phyloP scores from a whole-genome alignment of 2,329 filamentous ascomycete genomes.

The Cercospora sp. region DNA sequence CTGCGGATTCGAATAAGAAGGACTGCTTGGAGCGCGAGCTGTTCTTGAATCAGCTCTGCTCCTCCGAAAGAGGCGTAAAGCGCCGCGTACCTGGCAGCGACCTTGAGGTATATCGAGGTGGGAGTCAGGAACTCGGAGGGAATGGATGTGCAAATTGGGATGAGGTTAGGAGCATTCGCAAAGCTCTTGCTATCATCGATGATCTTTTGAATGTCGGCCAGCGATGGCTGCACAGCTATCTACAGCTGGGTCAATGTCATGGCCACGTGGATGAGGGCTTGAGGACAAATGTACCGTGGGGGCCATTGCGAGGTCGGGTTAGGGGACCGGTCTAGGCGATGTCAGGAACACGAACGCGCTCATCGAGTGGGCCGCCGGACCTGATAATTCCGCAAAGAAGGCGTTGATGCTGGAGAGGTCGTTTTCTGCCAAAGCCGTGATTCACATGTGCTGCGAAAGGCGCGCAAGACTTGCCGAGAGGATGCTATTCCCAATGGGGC shows the following conservation, averaged over 20 bases:
- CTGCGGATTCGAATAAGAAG: slow-evolving; percentile 94
- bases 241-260: slow-evolving; percentile 27
- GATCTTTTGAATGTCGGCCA: slow-evolving; percentile 60
- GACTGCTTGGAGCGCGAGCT: slow-evolving; percentile 71
- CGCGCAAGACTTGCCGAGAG: not conserved
- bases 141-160: slow-evolving; percentile 81
- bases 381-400: not conserved
- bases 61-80: not conserved
- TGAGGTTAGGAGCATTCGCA: slow-evolving; percentile 68
- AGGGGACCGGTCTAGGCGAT: slow-evolving; percentile 36
- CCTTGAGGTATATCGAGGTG: slow-evolving; percentile 90
- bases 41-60: slow-evolving; percentile 11
- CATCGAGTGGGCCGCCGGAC: slow-evolving; percentile 16
- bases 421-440: not conserved
- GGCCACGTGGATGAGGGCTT: slow-evolving; percentile 7
- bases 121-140: slow-evolving; percentile 92
- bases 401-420: not conserved
- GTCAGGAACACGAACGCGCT: slow-evolving; percentile 37
- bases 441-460: not conserved
- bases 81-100: slow-evolving; percentile 66
- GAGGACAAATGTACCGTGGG: slow-evolving; percentile 15
- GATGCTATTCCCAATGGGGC: not conserved
- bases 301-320: slow-evolving; percentile 19
- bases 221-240: slow-evolving; percentile 58
- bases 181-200: slow-evolving; percentile 54